Percentiles rank a stretch among this genome's conserved stretches.
phyloP scores from a whole-genome alignment of 1,284 basidiomycete species.

The Porphyrellus sp. region DNA sequence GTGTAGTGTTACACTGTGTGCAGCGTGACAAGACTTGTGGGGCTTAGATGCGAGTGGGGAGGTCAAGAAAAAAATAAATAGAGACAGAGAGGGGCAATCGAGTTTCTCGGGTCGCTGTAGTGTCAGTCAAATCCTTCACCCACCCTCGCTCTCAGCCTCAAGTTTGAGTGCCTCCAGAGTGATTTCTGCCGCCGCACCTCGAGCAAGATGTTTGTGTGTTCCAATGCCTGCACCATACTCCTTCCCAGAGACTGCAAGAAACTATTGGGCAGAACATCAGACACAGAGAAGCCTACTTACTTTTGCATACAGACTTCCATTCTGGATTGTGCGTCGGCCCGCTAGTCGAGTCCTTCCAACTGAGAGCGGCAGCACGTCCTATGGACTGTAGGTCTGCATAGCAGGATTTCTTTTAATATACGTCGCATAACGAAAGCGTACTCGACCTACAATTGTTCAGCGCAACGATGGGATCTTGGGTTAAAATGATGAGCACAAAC shows the following conservation, averaged over 20 bases:
- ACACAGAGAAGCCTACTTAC: constrained; percentile 35
- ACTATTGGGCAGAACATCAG: constrained; percentile 15
- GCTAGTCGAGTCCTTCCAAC: constrained; percentile 49
- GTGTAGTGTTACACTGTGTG: constrained; percentile 14
- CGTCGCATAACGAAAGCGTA: background rate
- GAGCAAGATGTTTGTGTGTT: constrained; percentile 50
- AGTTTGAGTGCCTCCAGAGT: constrained; percentile 38
- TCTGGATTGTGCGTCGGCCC: constrained; percentile 48
- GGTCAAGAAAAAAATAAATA: constrained; percentile 10
- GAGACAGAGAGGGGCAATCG: background rate
- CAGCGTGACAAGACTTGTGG: background rate
- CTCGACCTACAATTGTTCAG: constrained; percentile 45
- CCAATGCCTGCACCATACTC: constrained; percentile 36
- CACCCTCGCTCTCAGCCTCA: constrained; percentile 20
- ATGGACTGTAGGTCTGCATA: constrained; percentile 51
- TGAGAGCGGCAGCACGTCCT: constrained; percentile 42
- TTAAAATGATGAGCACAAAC: constrained; percentile 19
- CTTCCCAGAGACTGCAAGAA: constrained; percentile 26
- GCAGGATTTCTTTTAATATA: constrained; percentile 2
- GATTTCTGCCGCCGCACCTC: constrained; percentile 50
- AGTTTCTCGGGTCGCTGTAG: background rate
- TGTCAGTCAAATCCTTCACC: constrained; percentile 11
- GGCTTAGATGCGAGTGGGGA: background rate
- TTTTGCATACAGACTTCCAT: constrained; percentile 61
- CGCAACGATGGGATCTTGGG: constrained; percentile 35